Base-by-base conservation (phyloP, 2,329 filamentous ascomycete species). In the Arthroderma sp. region DNA sequence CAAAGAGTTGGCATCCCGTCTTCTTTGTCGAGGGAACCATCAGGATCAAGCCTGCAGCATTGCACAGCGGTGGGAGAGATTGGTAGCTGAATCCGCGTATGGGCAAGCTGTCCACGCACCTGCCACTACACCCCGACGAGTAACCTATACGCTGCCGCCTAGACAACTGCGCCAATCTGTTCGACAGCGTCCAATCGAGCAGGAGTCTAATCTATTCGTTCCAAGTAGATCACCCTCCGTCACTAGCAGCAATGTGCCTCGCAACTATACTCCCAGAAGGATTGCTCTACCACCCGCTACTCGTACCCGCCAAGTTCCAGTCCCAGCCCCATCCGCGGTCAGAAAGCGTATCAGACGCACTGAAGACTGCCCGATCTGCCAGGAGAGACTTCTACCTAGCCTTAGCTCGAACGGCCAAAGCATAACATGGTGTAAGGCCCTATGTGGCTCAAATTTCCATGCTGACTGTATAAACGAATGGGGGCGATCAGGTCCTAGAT, bases 361-460 rank as follows among this genome's bases (percentile, higher is more conserved):
- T 9, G 15, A 11, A 11, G 35, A 38, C 9, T 38, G 35, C 35
- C 35, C 35, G 15, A 38, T 38, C 9, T 38, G 35, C 35, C 9
- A 38, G 15, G 35, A 38, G 2, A 28, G 17, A n/a, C n/a, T 52
- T 23, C 7, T 28, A 17, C 23, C 47, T 2, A 21, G 31, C n/a
- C 47, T 13, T 6, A 28, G n/a, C n/a, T 6, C 23, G 6, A 21
- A 38, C 25, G 11, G 28, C 52, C 28, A 7, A 9, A 39, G 17
- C 8, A 54, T 38, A 54, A 38, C 52, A 38, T 54, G 52, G 52
- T 54, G 52, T 15, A 54, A 23, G 28, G 52, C 33, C 15, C 17
- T 7, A 54, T 54, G 52, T 13, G 52, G 52, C 28, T 15, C 52
- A 25, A 54, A 54, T 54, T 39, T 54, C 52, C 52, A 54, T 21